phyloP scores from a whole-genome alignment of 2,329 filamentous ascomycete species.

The Alternaria dauci region DNA sequence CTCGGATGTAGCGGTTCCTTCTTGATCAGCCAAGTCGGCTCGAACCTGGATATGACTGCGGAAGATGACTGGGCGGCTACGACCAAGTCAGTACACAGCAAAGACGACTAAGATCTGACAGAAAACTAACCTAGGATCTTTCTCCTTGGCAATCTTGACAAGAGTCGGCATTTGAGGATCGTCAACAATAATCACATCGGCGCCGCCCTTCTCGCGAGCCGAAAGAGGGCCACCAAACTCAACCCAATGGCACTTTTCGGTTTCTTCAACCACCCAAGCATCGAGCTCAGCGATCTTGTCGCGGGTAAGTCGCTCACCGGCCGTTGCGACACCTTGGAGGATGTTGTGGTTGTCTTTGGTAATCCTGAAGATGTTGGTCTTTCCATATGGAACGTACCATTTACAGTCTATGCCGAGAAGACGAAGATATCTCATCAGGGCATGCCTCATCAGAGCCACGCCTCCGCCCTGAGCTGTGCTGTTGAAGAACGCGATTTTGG shows the following conservation, averaged over 20 bases:
- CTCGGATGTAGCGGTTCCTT: slow-evolving; percentile 73
- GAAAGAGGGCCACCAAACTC: slow-evolving; percentile 71
- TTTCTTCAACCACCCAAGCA: slow-evolving; percentile 78
- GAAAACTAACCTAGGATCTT: slow-evolving; percentile 60
- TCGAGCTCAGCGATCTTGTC: slow-evolving; percentile 70
- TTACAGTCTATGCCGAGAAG: slow-evolving; percentile 72
- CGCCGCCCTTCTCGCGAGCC: slow-evolving; percentile 72
- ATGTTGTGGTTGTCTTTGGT: slow-evolving; percentile 92
- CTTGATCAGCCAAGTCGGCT: slow-evolving; percentile 71
- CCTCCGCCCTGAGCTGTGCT: slow-evolving; percentile 82
- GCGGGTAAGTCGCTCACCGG: slow-evolving; percentile 67
- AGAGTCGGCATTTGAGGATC: slow-evolving; percentile 86
- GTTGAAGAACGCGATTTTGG: slow-evolving; percentile 80
- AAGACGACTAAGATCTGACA: not conserved
- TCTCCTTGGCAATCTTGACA: slow-evolving; percentile 75
- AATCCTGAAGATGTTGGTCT: slow-evolving; percentile 79
- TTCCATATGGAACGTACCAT: slow-evolving; percentile 81
- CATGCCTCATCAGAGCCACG: slow-evolving; percentile 83
- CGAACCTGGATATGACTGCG: slow-evolving; percentile 85
- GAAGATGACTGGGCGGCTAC: slow-evolving; percentile 76
- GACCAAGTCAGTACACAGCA: not conserved
- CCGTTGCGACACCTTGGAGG: slow-evolving; percentile 76
- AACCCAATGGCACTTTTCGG: slow-evolving; percentile 74
- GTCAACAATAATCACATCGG: slow-evolving; percentile 79
- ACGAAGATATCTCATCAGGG: slow-evolving; percentile 74